phyloP scores from a whole-genome alignment of 2,329 filamentous ascomycete species.

The Knoxdaviesia capensis region DNA sequence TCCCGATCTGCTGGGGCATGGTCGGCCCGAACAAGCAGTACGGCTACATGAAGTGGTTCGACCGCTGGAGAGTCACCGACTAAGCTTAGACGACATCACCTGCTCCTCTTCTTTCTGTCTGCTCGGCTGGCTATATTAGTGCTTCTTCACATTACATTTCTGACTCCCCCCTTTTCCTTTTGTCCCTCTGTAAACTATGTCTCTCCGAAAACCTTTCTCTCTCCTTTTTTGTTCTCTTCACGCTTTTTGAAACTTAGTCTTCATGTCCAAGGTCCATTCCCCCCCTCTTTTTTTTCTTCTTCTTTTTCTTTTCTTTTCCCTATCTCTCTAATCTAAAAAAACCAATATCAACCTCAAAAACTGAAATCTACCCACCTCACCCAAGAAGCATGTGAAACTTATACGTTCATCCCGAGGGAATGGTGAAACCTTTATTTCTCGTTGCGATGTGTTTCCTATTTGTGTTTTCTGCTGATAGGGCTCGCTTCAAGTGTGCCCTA shows the following conservation, averaged over 20 bases:
- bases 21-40: constrained; percentile 67
- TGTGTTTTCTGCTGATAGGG: too few relatives aligned
- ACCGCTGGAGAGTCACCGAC: constrained; percentile 67
- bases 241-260: background rate
- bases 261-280: background rate
- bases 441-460: too few relatives aligned
- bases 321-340: too few relatives aligned
- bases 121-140: background rate
- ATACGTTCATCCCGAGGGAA: too few relatives aligned
- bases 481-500: too few relatives aligned
- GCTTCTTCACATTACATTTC: background rate
- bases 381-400: too few relatives aligned
- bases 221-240: background rate
- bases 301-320: background rate
- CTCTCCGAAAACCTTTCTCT: background rate
- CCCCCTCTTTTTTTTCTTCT: background rate
- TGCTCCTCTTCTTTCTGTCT: background rate
- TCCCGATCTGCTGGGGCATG: constrained; percentile 94
- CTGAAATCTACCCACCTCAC: too few relatives aligned
- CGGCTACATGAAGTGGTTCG: constrained; percentile 85
- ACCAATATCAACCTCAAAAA: too few relatives aligned
- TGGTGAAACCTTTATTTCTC: too few relatives aligned
- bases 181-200: background rate
- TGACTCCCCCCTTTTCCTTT: background rate
- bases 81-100: constrained; percentile 7